Base-by-base conservation (phyloP, 805 yeast genomes). In the Ogataea allantospora region DNA sequence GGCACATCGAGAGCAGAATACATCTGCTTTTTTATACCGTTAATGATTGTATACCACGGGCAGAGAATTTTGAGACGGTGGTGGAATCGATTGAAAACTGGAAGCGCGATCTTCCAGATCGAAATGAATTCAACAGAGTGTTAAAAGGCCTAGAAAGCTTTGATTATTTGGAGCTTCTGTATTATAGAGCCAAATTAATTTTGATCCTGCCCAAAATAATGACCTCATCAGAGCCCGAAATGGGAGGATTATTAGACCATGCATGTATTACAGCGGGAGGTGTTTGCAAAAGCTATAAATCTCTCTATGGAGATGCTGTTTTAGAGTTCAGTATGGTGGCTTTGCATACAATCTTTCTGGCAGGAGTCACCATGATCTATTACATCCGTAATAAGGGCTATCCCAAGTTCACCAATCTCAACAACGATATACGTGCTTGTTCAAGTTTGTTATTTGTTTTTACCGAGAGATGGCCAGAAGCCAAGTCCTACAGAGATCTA, bases 401-500 rank as follows among this genome's bases (percentile, higher is more conserved):
- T 30, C 51, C 51, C 2, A 10, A 30, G 12, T 44, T 43, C 28
- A 46, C 46, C 44, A 47, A 43, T 31, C 51, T 51, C 34, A 54
- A 54, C 19, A 51, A 46, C 28, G 55, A 52, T 36, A 47, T 55
- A 9, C 43, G 58, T 8, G 55, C 58, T 15, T 55, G 60, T 27
- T 54, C 55, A 2, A 53, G 53, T 30, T 42, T 55, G 15, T 39
- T 55, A 9, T 53, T 51, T 46, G 54, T 55, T 5, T 55, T 54
- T 36, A 44, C 59, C 3, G 60, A 55, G 30, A 40, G 60, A 27
- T 43, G 54, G 44, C 46, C 46, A 7, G 60, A 55, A 36, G 60
- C 60, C 9, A 50, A 40, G 20, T 43, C 52, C 5, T 53, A 54
- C 41, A 40, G 55, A 14, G 50, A 51, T 20, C 37, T 55, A 21